Conservation (phyloP, 208 protist genomes). For the Leishmania martiniquensis region DNA sequence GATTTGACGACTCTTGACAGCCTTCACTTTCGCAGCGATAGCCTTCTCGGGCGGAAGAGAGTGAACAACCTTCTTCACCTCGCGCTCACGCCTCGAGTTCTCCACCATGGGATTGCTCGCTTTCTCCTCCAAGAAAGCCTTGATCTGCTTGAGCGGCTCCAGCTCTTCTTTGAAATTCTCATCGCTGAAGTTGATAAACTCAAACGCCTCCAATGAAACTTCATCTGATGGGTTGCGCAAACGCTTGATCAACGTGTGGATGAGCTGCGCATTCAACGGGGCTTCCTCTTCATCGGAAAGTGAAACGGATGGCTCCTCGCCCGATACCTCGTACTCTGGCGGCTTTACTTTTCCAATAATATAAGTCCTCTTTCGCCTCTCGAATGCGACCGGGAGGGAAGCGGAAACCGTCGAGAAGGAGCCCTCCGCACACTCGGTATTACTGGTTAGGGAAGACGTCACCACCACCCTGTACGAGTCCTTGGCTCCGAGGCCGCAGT, state of each 20-base stretch:
- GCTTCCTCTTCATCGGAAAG: slow-evolving; percentile 36
- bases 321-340: slow-evolving; percentile 13
- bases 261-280: slow-evolving; percentile 56
- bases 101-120: slow-evolving; percentile 37
- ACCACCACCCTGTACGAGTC: slow-evolving; percentile 11
- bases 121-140: slow-evolving; percentile 44
- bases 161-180: slow-evolving; percentile 53
- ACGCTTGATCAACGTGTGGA: slow-evolving; percentile 37
- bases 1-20: slow-evolving; percentile 26
- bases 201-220: slow-evolving; percentile 40
- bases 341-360: slow-evolving; percentile 20
- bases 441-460: slow-evolving; percentile 14
- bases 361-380: slow-evolving; percentile 19
- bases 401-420: slow-evolving; percentile 13
- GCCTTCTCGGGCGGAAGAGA: slow-evolving; percentile 39
- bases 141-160: slow-evolving; percentile 40
- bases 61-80: slow-evolving; percentile 46
- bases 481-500: slow-evolving; percentile 12
- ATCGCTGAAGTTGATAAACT: slow-evolving; percentile 53
- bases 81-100: slow-evolving; percentile 9
- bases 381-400: slow-evolving; percentile 21
- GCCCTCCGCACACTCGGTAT: slow-evolving; percentile 15
- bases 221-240: slow-evolving; percentile 33
- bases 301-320: slow-evolving; percentile 19
- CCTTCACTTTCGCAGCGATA: slow-evolving; percentile 41